Evolutionary conservation across 768 basidiomycete species (phyloP).

Genomic region (Xerocomellus chrysenteron): DNA sequence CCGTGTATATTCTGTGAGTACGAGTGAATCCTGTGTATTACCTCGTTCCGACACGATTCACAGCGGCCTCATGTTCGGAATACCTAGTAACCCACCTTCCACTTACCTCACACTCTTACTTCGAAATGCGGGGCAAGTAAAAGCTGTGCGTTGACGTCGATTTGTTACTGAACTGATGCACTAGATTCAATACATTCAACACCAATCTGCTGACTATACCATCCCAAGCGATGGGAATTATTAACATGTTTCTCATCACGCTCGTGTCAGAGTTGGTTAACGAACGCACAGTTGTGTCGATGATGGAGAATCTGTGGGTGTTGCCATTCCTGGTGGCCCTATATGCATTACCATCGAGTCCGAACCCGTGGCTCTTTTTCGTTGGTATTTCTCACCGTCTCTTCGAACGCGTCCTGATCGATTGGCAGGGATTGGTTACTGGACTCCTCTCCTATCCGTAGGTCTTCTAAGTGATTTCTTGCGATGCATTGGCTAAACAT

Average conservation of each 20-base stretch:
- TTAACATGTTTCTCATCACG: slow-evolving; percentile 51
- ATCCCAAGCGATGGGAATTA: slow-evolving; percentile 46
- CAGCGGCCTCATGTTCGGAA: slow-evolving; percentile 53
- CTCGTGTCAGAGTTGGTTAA: slow-evolving; percentile 52
- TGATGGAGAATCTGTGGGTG: slow-evolving; percentile 56
- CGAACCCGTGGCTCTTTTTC: slow-evolving; percentile 55
- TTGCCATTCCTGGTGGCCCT: slow-evolving; percentile 61
- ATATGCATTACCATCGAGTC: slow-evolving; percentile 45
- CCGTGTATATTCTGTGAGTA: slow-evolving; percentile 51
- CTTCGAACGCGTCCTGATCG: background rate
- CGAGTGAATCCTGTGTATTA: background rate
- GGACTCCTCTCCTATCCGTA: slow-evolving; percentile 48
- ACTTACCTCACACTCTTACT: slow-evolving; percentile 62
- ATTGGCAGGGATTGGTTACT: slow-evolving; percentile 39
- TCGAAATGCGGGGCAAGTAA: slow-evolving; percentile 46
- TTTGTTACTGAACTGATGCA: background rate
- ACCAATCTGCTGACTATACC: slow-evolving; percentile 65
- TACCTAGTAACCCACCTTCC: slow-evolving; percentile 46
- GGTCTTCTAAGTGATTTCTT: background rate
- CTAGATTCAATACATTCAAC: slow-evolving; percentile 56
- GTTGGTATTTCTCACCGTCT: slow-evolving; percentile 29
- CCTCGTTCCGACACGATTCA: background rate
- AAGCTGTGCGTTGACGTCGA: background rate
- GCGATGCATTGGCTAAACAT: background rate
- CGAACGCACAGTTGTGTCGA: slow-evolving; percentile 53